Base-by-base conservation (phyloP, 2,329 filamentous ascomycete species). In the Colletotrichum navitas region DNA sequence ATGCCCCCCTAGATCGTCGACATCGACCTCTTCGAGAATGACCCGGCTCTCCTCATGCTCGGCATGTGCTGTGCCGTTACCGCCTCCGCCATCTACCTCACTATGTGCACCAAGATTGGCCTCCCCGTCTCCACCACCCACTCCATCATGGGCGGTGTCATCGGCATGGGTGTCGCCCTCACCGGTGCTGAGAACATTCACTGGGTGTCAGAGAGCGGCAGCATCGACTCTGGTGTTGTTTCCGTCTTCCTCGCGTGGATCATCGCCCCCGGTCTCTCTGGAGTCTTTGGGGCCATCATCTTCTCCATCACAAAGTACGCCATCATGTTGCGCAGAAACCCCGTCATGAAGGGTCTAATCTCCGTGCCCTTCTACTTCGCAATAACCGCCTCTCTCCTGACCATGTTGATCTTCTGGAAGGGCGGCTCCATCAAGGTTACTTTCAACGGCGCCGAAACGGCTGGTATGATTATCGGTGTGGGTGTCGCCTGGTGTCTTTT, bases 281-380 rank as follows among this genome's bases (percentile, higher is more conserved):
- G 78, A 26, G 59, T 54, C 45, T 86, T 86, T 64, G 84, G 77
- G 72, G 79, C 84, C 7, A 81, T 83, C 68, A 80, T 85, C 68
- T 85, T 85, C 76, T 73, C 79, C 12, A 76, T 82, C 70, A 83
- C 82, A 58, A 84, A 85, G 71, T 82, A 82, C 59, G 78, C 78
- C 55, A 82, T 85, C 34, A 81, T 85, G 76, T 77, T 80, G 49
- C 81, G 83, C n/a, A 77, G 74, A 16, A 81, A 84, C 72, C 83
- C 83, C 1, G 80, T 83, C 41, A 79, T 80, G 74, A 81, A 78
- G 70, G 83, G 82, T 65, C 81, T 84, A 73, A 71, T 80, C 51
- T 78, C 80, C 8, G 84, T 89, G 0, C 89, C 88, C 21, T 72
- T 89, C 67, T 90, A 89, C 80, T 89, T 90, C 76, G 86, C 82